Percentiles rank a stretch among this genome's conserved stretches.
phyloP scores from a whole-genome alignment of 2,329 filamentous ascomycete species.

The Stagonosporopsis rhizophila region DNA sequence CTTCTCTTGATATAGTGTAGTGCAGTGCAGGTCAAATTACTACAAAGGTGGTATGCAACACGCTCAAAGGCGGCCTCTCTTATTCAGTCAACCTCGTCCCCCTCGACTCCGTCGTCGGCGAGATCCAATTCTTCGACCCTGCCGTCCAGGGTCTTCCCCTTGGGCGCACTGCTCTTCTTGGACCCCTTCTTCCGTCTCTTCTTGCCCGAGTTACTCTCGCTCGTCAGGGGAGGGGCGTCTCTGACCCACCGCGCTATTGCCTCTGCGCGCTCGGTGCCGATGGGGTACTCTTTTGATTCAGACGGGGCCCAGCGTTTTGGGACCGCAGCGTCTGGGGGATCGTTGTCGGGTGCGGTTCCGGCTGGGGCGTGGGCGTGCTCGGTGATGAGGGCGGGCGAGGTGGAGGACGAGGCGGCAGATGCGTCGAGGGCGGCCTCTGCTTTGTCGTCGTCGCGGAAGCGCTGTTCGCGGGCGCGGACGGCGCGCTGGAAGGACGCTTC shows the following conservation, averaged over 20 bases:
- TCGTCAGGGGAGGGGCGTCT: constrained; percentile 53
- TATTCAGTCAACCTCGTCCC: too few species aligned
- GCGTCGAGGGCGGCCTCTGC: constrained; percentile 37
- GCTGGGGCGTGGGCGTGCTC: too few species aligned
- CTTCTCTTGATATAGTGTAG: too few species aligned
- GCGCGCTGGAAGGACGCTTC: constrained; percentile 70
- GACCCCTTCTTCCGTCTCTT: constrained; percentile 24
- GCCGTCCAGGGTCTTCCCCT: too few species aligned
- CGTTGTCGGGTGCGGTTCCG: too few species aligned
- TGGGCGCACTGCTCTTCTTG: too few species aligned
- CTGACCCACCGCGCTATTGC: constrained; percentile 73
- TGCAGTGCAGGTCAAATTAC: too few species aligned
- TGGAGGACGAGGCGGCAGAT: background rate
- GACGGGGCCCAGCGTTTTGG: too few species aligned
- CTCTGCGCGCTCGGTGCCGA: constrained; percentile 72
- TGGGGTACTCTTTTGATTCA: constrained; percentile 70
- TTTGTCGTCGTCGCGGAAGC: constrained; percentile 64
- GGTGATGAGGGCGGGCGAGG: background rate
- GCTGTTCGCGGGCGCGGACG: constrained; percentile 66
- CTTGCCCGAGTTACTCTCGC: constrained; percentile 35
- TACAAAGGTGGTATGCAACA: too few species aligned
- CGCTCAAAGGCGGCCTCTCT: too few species aligned
- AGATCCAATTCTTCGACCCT: too few species aligned
- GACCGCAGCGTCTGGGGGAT: background rate
- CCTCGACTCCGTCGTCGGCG: too few species aligned